Evolutionary conservation across 1,139 yeast genomes (phyloP).

Genomic region (Geotrichum phurueaensis): DNA sequence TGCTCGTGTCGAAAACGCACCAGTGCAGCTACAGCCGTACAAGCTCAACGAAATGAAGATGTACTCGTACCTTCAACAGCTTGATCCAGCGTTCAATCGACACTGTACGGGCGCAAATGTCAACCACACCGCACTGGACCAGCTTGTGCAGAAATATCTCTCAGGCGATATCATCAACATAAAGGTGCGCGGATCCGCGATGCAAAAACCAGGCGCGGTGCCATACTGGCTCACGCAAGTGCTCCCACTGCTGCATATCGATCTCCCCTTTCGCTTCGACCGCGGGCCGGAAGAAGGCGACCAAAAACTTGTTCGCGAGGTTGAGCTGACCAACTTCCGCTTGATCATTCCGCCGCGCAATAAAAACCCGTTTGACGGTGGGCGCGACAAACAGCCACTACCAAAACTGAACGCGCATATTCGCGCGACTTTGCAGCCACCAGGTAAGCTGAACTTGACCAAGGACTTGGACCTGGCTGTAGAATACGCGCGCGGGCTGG

Average conservation of each 20-base stretch:
- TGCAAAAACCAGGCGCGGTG: conserved; percentile 10
- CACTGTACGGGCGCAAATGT: conserved; percentile 21
- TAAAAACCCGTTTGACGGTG: conserved; percentile 20
- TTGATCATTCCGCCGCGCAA: conserved; percentile 21
- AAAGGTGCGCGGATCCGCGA: conserved; percentile 19
- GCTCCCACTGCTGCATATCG: conserved; percentile 5
- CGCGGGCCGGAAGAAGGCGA: conserved; percentile 14
- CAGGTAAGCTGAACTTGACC: conserved; percentile 21
- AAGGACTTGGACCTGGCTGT: conserved; percentile 20
- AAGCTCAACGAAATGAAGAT: conserved; percentile 20
- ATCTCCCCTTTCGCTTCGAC: conserved; percentile 6
- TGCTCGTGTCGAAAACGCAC: conserved; percentile 21
- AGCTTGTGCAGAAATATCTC: conserved; percentile 23
- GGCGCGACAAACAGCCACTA: conserved; percentile 14
- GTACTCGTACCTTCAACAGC: conserved; percentile 16
- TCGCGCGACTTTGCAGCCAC: conserved; percentile 23
- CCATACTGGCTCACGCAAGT: conserved; percentile 12
- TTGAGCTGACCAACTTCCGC: conserved; percentile 24
- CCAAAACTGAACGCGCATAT: conserved; percentile 27
- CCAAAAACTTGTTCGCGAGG: conserved; percentile 24
- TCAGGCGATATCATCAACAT: conserved; percentile 22
- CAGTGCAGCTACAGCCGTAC: conserved; percentile 21
- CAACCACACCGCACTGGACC: conserved; percentile 24
- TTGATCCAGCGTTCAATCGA: conserved; percentile 19
- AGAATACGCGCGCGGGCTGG: conserved; percentile 28